A percentile compares a stretch with the other conserved stretches of the same genome.
Conservation (phyloP, 306 rosid species). For the Canavalia gladiata region DNA sequence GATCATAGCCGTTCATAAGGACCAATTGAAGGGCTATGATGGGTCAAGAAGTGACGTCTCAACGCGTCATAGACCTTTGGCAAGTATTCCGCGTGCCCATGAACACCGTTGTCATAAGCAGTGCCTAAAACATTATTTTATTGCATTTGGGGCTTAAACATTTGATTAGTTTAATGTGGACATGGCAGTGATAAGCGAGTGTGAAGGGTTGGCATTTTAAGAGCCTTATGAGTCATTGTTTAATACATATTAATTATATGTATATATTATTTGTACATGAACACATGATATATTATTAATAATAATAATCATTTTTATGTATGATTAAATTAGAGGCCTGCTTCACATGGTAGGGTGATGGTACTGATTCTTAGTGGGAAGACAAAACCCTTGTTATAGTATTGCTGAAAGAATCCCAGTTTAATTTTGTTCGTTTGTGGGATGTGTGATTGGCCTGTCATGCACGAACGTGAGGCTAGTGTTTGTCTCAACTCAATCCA, state of each 20-base stretch:
- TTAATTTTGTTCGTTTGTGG: constrained; percentile 67
- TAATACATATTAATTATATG: neutral
- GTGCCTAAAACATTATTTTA: constrained; percentile 27
- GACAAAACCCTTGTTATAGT: constrained; percentile 56
- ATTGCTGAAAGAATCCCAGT: constrained; percentile 79
- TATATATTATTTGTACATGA: neutral
- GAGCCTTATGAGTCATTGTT: constrained; percentile 40
- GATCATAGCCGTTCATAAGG: constrained; percentile 57
- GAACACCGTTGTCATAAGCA: constrained; percentile 50
- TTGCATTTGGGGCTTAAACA: constrained; percentile 42
- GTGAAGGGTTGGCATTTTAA: constrained; percentile 61
- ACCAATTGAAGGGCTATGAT: constrained; percentile 31
- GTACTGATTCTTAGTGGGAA: constrained; percentile 55
- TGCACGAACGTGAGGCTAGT: constrained; percentile 77
- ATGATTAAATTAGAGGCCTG: constrained; percentile 53
- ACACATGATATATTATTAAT: neutral
- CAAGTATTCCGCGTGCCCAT: constrained; percentile 62
- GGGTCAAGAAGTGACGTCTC: constrained; percentile 42
- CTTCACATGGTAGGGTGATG: constrained; percentile 74
- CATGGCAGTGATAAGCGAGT: constrained; percentile 57
- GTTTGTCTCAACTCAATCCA: constrained; percentile 57
- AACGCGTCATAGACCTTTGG: constrained; percentile 44
- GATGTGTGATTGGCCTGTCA: constrained; percentile 54
- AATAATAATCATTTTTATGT: neutral
- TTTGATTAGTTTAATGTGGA: constrained; percentile 50